Base-by-base conservation (phyloP, 257 asterid species). In the Scutellaria barbata region DNA sequence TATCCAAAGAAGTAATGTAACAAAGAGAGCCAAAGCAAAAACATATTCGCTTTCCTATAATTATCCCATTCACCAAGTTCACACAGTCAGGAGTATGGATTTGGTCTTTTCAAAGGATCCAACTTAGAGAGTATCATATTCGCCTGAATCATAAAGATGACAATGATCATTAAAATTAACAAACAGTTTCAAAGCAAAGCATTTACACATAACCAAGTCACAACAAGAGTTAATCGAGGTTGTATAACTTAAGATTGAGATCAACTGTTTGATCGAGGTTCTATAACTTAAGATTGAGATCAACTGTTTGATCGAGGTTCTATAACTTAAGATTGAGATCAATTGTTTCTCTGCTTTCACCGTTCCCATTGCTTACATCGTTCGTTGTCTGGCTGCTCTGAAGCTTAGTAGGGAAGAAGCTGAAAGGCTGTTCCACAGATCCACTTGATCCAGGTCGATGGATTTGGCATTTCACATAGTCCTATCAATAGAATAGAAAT, bases 311-410 rank as follows among this genome's bases (percentile, higher is more conserved):
- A 63, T 18, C 72, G 22, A 73, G 50, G 48, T 47, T 79, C 65
- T 80, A 91, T 14, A 92, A 85, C 85, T 86, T 92, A 56, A 92
- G 80, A 81, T 76, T 84, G 40, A 89, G 96, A 84, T 92, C 98
- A 69, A 89, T 78, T n/a, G 59, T 76, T 60, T 85, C 89, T 45
- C 79, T 84, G 69, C 63, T 82, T 53, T 79, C 85, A 35, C 79
- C 77, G 8, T 69, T 68, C 55, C 76, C 73, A 37, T 51, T 75
- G 76, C 80, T 65, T 13, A 50, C 69, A 52, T 61, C 30, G 14
- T 51, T 72, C 42, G 84, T 50, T 14, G 54, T 61, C 56, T 75
- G 80, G 54, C 69, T 77, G 30, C 5, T 69, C 59, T 69, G 83
- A 71, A 62, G 7, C 66, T 77, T 76, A 40, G 81, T 47, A 2